These are phyloP conservation scores for Arthrobotrys pseudoclavata DNA, from an alignment of 2,329 filamentous ascomycete genomes.

Conservation along the genomic window DNA sequence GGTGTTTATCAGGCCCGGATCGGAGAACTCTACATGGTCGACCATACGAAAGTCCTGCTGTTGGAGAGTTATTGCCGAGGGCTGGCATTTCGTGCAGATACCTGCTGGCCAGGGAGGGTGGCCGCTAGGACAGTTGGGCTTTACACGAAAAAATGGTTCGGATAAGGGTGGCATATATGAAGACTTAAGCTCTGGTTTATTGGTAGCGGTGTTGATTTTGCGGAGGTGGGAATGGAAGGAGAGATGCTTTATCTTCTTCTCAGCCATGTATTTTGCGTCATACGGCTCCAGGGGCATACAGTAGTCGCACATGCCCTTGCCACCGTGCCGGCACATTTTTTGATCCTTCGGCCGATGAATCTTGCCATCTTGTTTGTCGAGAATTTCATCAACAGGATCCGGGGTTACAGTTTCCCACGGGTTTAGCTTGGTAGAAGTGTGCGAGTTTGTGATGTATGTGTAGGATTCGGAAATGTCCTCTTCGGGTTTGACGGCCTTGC, in stretches of 20 bases:
- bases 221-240: slow-evolving; percentile 95
- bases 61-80: slow-evolving; percentile 94
- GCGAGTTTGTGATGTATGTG: slow-evolving; percentile 69
- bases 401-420: slow-evolving; percentile 94
- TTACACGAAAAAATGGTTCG: slow-evolving; percentile 93
- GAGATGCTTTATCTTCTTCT: slow-evolving; percentile 98
- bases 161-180: slow-evolving; percentile 96
- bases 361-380: slow-evolving; percentile 92
- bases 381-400: slow-evolving; percentile 84
- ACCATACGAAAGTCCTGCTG: slow-evolving; percentile 96
- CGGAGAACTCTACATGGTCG: slow-evolving; percentile 96
- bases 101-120: slow-evolving; percentile 95
- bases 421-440: slow-evolving; percentile 75
- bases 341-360: slow-evolving; percentile 80
- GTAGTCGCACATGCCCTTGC: slow-evolving; percentile 99
- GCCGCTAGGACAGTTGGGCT: slow-evolving; percentile 88
- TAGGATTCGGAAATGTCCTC: slow-evolving; percentile 76
- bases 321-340: slow-evolving; percentile 94
- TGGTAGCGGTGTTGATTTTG: slow-evolving; percentile 95
- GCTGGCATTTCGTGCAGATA: slow-evolving; percentile 98
- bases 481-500: slow-evolving; percentile 77
- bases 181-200: slow-evolving; percentile 91
- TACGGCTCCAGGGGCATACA: slow-evolving; percentile 98
- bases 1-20: slow-evolving; percentile 85
- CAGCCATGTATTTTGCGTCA: slow-evolving; percentile 85